Evolutionary conservation across 108 stramenopile species (phyloP).

Genomic region (Nitzschia sp.): DNA sequence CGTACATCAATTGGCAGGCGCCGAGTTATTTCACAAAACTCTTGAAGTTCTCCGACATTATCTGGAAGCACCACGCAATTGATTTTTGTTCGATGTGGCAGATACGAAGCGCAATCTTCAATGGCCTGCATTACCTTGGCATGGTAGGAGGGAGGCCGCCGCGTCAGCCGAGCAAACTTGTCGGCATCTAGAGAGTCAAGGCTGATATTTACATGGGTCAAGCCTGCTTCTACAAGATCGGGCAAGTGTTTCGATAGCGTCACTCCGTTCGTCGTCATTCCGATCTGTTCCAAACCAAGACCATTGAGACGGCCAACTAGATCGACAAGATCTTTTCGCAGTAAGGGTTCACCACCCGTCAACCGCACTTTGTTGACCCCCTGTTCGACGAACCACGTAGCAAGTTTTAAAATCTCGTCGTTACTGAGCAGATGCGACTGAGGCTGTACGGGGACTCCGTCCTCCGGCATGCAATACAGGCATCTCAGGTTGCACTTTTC

Average conservation of each 20-base stretch:
- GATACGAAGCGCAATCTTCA: slow-evolving; percentile 45
- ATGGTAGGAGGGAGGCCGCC: slow-evolving; percentile 74
- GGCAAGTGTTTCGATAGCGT: slow-evolving; percentile 70
- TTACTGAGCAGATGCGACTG: slow-evolving; percentile 71
- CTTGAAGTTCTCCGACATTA: slow-evolving; percentile 89
- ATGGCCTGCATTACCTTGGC: slow-evolving; percentile 71
- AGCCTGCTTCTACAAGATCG: slow-evolving; percentile 83
- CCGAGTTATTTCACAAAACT: slow-evolving; percentile 82
- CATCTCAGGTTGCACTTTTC: slow-evolving; percentile 98
- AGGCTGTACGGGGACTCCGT: slow-evolving; percentile 87
- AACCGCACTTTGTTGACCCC: slow-evolving; percentile 87
- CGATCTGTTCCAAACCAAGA: slow-evolving; percentile 63
- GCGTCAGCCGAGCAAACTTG: slow-evolving; percentile 85
- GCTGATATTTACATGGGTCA: slow-evolving; percentile 92
- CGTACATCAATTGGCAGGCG: slow-evolving; percentile 83
- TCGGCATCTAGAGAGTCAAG: slow-evolving; percentile 91
- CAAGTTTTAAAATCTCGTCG: slow-evolving; percentile 85
- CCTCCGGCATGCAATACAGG: slow-evolving; percentile 98
- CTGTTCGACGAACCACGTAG: slow-evolving; percentile 67
- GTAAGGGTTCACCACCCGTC: slow-evolving; percentile 95
- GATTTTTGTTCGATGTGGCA: slow-evolving; percentile 81
- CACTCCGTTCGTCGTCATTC: slow-evolving; percentile 97
- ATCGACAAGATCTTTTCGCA: slow-evolving; percentile 78
- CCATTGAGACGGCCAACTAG: slow-evolving; percentile 63
- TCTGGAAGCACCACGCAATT: slow-evolving; percentile 97